Evolutionary conservation across 1,139 yeast species (phyloP), one percentile per base, ranked within the genome.

Genomic region (Geotrichum phurueaensis): DNA sequence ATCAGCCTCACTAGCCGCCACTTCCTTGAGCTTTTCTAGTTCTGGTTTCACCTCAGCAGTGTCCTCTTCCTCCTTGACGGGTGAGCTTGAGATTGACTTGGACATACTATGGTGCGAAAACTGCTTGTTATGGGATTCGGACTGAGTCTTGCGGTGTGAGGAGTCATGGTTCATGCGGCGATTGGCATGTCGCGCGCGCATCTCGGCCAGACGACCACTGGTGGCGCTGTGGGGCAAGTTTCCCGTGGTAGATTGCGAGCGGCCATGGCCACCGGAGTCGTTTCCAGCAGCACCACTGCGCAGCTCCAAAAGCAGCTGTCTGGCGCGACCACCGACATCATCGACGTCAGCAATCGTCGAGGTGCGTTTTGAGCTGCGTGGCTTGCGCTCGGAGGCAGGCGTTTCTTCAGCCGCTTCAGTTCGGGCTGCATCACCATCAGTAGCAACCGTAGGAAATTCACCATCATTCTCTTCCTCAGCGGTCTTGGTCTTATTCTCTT

Each of bases 321-420:
- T 76, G 0, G 90, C 90, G 61, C 90, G 76, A 3, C 79, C 78
- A 2, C 85, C 85, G 29, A 84, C 78, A 66, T 82, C 85, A 49
- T 72, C 79, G 3, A 76, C 87, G 22, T 86, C 89, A 20, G 53
- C 60, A 12, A 55, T 27, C 3, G 59, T 36, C 31, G 48, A 36
- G 3, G 60, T 23, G 43, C 54, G 54, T 12, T 39, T 39, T 7
- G 47, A 39, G 10, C 47, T 39, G 20, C 47, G 47, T n/a, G 22
- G 45, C 22, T 47, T 54, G 31, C 25, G 45, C 12, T 52, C 51
- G 45, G 51, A 9, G 18, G 36, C 43, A 23, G 13, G 22, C 56
- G n/a, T 22, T 15, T 36, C 39, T 33, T 27, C 36, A 5, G 29
- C 27, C 5, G 39, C 31, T 23, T 54, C 45, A 13, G 22, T 9